Evolutionary conservation across 305 asterid genomes (phyloP), one percentile per base, ranked within the genome.

Genomic region (Rubia occidens): DNA sequence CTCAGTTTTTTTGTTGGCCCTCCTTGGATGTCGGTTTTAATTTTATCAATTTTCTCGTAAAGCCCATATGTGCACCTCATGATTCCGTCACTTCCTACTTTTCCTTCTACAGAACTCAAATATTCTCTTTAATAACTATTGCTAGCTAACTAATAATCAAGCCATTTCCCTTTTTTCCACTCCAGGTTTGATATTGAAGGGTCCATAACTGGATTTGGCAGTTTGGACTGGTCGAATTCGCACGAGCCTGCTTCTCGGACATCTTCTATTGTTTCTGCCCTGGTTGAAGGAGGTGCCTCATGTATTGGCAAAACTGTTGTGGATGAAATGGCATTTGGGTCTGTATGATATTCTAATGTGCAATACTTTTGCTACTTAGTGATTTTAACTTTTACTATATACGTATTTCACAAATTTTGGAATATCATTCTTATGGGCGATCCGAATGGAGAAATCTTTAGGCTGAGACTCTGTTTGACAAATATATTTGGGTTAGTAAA

Each of bases 291-390:
- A 64, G 99, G 99, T 72, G 98, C 98, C 24, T 79, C 92, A 54
- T 95, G 98, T 75, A 78, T 82, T n/a, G 98, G 96, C 51, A 95
- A 86, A 81, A 91, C 98, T 47, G 79, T 89, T 20, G 86, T 95
- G 79, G 99, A 87, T 85, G 99, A 91, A 77, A 82, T 95, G 98
- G 90, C 97, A 43, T 73, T 87, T 39, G 79, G 97, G 99, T 95
- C 76, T 73, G 86, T 79, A 71, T 39, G 51, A 11, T 18, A 3
- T 56, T 0, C 53, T 17, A 6, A 67, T 35, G 0, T 58, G 53
- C 64, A 21, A 17, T 45, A 39, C 44, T 66, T 11, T 61, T 42
- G 66, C 73, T 63, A 21, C n/a, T 69, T 6, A 13, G 5, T 37
- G 1, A 56, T 11, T 69, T 70, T 13, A n/a, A 18, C 64, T 24